Base-by-base conservation (phyloP, 2,329 filamentous ascomycete genomes). In the Biscogniauxia marginata region DNA sequence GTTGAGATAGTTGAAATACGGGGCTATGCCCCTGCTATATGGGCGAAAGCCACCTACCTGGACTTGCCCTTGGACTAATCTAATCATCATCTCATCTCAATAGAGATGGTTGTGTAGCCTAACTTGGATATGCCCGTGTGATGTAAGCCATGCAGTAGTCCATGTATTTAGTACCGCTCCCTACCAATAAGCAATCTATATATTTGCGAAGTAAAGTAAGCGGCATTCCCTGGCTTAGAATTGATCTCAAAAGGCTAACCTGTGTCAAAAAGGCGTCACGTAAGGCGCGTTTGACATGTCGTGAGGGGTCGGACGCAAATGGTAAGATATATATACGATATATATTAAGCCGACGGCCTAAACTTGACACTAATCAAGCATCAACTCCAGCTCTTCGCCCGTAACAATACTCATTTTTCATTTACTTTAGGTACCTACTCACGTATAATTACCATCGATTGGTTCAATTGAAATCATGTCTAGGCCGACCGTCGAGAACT, bases 261-360 rank as follows among this genome's bases (percentile, higher is more conserved):
- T 54, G 53, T 54, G 54, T 57, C 58, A 61, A 59, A 20, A 19
- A 39, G 46, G 6, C 34, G 16, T 55, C 21, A 44, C 49, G 39
- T 46, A 60, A 52, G 57, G 61, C 59, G 59, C 53, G 57, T 56
- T 63, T 63, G 59, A 63, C 59, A 63, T 53, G 58, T 54, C 18
- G 49, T 20, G 61, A 52, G 61, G 61, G 23, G 55, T 49, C 44
- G 20, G 19, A n/a, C 13, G 20, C 52, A 56, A 55, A 52, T 49
- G 25, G 39, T 13, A 34, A 20, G 24, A 21, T 20, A 45, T 34
- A 23, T 20, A n/a, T n/a, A n/a, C n/a, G n/a, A n/a, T n/a, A n/a
- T n/a, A n/a, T n/a, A n/a, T n/a, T n/a, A 46, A 46, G 44, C 20
- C 44, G 20, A 22, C 44, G 20, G 7, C 30, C 6, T 30, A 30